Evolutionary conservation across 306 rosid species (phyloP).

Genomic region (Prunus mume): DNA sequence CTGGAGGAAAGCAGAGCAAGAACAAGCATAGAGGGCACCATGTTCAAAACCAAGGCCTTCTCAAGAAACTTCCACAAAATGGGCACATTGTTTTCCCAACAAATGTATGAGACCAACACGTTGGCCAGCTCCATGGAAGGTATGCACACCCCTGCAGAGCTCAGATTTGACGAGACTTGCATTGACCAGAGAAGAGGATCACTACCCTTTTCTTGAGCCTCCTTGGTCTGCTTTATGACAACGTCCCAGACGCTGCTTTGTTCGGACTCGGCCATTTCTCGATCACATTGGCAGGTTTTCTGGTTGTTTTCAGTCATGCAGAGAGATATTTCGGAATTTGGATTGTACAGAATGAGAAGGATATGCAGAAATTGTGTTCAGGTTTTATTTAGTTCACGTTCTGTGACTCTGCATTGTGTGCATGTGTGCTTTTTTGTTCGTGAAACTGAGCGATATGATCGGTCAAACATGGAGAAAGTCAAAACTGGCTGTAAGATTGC

Average conservation of each 20-base stretch:
- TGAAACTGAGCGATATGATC: slow-evolving; percentile 3
- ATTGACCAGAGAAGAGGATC: slow-evolving; percentile 83
- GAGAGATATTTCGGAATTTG: not conserved
- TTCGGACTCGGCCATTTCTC: slow-evolving; percentile 34
- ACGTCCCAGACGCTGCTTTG: slow-evolving; percentile 38
- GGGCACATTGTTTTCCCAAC: slow-evolving; percentile 80
- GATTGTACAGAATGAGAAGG: not conserved
- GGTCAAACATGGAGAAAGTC: slow-evolving; percentile 8
- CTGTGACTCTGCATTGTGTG: not conserved
- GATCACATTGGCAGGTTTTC: not conserved
- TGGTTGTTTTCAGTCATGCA: not conserved
- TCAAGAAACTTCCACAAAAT: slow-evolving; percentile 80
- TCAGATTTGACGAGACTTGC: slow-evolving; percentile 57
- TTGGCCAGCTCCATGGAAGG: slow-evolving; percentile 65
- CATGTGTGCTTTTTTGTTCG: not conserved
- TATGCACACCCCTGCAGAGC: slow-evolving; percentile 57
- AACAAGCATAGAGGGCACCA: slow-evolving; percentile 70
- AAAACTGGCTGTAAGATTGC: slow-evolving; percentile 1
- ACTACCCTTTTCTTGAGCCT: slow-evolving; percentile 57
- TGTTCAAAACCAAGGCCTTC: slow-evolving; percentile 51
- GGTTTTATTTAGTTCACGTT: not conserved
- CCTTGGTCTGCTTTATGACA: slow-evolving; percentile 46
- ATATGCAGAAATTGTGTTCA: not conserved
- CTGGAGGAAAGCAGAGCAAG: slow-evolving; percentile 65
- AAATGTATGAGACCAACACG: slow-evolving; percentile 67